Evolutionary conservation across 345 rosid species (phyloP).

Genomic region (Boechera stricta): DNA sequence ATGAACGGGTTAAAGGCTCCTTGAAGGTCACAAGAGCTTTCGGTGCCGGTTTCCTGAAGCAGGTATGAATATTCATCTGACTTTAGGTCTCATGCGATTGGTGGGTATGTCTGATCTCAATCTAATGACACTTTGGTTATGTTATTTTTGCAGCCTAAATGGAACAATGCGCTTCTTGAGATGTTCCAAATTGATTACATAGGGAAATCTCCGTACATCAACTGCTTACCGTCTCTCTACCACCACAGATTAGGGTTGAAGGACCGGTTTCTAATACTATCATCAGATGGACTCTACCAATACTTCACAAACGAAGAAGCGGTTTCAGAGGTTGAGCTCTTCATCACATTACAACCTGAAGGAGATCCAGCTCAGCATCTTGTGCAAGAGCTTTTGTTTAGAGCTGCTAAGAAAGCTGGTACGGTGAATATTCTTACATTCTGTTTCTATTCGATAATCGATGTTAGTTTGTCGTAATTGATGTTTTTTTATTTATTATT

Average conservation of each 20-base stretch:
- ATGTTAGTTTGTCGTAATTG: background rate
- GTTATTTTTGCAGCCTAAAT: conserved; percentile 69
- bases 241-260: conserved; percentile 80
- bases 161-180: conserved; percentile 88
- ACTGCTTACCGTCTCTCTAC: conserved; percentile 69
- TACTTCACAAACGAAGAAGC: conserved; percentile 93
- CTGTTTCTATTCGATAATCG: background rate
- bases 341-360: conserved; percentile 84
- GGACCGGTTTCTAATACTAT: conserved; percentile 77
- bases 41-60: conserved; percentile 93
- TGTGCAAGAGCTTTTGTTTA: conserved; percentile 79
- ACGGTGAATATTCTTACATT: conserved; percentile 14
- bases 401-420: conserved; percentile 98
- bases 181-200: conserved; percentile 88
- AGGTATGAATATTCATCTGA: conserved; percentile 51
- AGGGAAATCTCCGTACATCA: conserved; percentile 78
- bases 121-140: conserved; percentile 10
- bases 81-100: background rate
- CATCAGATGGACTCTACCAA: conserved; percentile 90
- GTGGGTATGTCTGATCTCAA: background rate
- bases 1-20: conserved; percentile 91
- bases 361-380: conserved; percentile 98
- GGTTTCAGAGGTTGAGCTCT: conserved; percentile 77
- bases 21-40: conserved; percentile 96
- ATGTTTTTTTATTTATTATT: background rate